phyloP scores from a whole-genome alignment of 305 asterid genomes.

The Fraxinus paxiana region DNA sequence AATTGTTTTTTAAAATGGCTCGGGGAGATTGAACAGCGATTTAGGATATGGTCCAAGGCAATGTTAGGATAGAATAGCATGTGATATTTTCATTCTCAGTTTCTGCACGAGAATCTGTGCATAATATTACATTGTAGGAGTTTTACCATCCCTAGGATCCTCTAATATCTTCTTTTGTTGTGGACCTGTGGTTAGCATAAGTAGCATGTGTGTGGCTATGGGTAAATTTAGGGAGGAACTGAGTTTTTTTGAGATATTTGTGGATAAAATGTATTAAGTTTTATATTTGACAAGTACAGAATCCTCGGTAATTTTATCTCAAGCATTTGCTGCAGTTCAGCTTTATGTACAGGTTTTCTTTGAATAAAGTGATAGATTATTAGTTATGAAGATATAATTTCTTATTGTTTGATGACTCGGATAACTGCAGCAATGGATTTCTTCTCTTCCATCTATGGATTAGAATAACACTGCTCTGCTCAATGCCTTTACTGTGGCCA shows the following conservation, averaged over 20 bases:
- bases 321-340: neutral
- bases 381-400: conserved; percentile 9
- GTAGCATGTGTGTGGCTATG: neutral
- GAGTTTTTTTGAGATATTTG: neutral
- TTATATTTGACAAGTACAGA: neutral
- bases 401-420: neutral
- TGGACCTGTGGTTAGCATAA: neutral
- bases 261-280: neutral
- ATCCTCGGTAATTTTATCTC: neutral
- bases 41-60: neutral
- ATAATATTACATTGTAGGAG: neutral
- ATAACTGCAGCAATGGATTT: neutral
- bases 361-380: neutral
- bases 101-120: neutral
- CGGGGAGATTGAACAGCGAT: neutral
- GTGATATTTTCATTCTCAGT: neutral
- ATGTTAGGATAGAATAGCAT: neutral
- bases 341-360: neutral
- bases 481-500: neutral
- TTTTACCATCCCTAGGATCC: neutral
- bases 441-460: neutral
- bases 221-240: conserved; percentile 5
- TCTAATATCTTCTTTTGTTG: neutral
- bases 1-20: conserved; percentile 5
- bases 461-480: neutral